Percentiles rank a stretch among this genome's conserved stretches.
phyloP scores from a whole-genome alignment of 139 green algal species.

The Tetraselmis chui region DNA sequence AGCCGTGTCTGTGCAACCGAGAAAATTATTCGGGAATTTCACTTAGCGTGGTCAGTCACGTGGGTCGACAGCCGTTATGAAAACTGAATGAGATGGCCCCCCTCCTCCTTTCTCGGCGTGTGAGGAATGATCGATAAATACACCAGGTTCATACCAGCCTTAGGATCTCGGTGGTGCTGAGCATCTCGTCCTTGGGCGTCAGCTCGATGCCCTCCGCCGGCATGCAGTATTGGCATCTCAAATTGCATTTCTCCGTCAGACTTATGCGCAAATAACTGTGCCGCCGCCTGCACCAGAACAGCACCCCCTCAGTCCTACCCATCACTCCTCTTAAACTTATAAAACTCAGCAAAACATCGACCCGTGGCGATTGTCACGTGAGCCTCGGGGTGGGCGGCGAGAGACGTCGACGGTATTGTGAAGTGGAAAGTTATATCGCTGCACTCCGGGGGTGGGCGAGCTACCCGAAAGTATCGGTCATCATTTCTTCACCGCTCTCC shows the following conservation, averaged over 20 bases:
- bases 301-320: neutral
- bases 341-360: neutral
- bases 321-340: neutral
- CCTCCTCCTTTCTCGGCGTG: too few relatives aligned
- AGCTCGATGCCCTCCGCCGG: constrained; percentile 89
- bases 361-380: neutral
- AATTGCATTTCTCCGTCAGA: constrained; percentile 97
- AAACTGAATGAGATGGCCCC: too few relatives aligned
- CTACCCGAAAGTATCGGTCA: constrained; percentile 59
- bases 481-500: constrained; percentile 22
- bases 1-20: constrained; percentile 66
- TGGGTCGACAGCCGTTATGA: too few relatives aligned
- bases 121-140: neutral
- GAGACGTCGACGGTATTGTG: neutral
- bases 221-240: constrained; percentile 99
- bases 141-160: constrained; percentile 47
- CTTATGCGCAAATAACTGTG: constrained; percentile 97
- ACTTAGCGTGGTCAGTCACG: too few relatives aligned
- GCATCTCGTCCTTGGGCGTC: constrained; percentile 53
- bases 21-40: too few relatives aligned
- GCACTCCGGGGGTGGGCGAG: neutral
- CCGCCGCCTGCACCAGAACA: constrained; percentile 41
- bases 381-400: neutral
- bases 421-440: neutral
- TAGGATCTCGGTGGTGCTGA: constrained; percentile 71